Evolutionary conservation across 192 early-diverging fungal genomes (phyloP), one percentile per base, ranked within the genome.

Genomic region (Entophlyctis luteolus): DNA sequence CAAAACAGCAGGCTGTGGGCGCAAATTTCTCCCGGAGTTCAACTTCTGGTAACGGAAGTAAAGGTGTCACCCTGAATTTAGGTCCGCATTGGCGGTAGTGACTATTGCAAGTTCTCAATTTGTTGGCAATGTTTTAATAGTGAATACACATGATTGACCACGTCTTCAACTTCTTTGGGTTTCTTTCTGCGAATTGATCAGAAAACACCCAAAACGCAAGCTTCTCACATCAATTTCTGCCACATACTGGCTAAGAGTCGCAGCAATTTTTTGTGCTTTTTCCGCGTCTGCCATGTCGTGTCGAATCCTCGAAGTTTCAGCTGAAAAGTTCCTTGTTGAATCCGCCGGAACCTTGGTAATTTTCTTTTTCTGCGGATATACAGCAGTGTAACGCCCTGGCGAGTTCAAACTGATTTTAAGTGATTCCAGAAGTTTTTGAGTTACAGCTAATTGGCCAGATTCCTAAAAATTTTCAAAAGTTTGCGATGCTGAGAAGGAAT

Each of bases 11-110:
- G 14, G 27, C 39, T 18, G n/a, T 54, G n/a, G 63, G 63, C 3
- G 63, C 63, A 18, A 66, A 66, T 38, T 54, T 66, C 22, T 54
- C 63, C 27, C 12, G 63, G 1, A 66, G 63, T 66, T 66, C 39
- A 42, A 66, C 63, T 22, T n/a, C 45, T n/a, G 63, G 63, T 10
- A 55, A 34, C 5, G 35, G 63, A 18, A 52, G 63, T 1, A 22
- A 52, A 0, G 48, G 52, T 20, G 63, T 22, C 2, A 48, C 60
- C 1, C 58, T 45, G 16, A 28, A 37, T 37, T 23, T 23, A 16
- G 10, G 10, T 49, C 60, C 60, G n/a, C 54, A 55, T 29, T 63
- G 60, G 60, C 48, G 50, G 47, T 63, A 33, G 50, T 6, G 8
- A 12, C 2, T 27, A 23, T 10, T 35, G 8, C 33, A 16, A 1